These are phyloP conservation scores for Silene coronaria DNA, from an alignment of 179 eudicot species.

Conservation along the genomic window DNA sequence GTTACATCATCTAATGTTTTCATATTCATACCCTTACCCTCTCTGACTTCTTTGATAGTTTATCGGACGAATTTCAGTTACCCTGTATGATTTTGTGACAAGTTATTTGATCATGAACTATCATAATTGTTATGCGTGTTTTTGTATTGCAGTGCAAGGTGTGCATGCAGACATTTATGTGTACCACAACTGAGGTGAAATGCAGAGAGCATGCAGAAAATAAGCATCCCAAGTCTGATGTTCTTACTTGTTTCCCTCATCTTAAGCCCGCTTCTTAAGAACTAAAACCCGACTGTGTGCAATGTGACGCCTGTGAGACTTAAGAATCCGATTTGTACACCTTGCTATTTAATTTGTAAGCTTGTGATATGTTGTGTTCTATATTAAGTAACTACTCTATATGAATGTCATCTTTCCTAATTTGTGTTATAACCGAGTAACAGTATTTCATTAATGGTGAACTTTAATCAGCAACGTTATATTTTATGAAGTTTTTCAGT, in stretches of 20 bases:
- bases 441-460: neutral
- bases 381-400: neutral
- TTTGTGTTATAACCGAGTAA: neutral
- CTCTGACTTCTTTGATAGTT: no score
- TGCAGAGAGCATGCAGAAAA: constrained; percentile 38
- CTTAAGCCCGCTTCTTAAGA: constrained; percentile 25
- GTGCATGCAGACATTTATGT: constrained; percentile 40
- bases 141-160: constrained; percentile 34
- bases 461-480: no score
- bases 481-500: neutral
- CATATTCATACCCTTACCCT: no score
- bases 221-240: constrained; percentile 29
- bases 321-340: neutral
- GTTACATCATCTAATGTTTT: neutral
- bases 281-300: constrained; percentile 3
- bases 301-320: no score
- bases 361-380: constrained; percentile 5
- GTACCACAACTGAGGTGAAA: constrained; percentile 36
- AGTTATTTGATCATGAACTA: no score
- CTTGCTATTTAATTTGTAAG: neutral
- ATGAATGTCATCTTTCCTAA: neutral
- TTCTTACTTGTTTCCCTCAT: constrained; percentile 30
- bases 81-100: neutral
- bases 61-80: no score
- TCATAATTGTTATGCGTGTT: neutral